phyloP scores from a whole-genome alignment of 352 stramenopile genomes.

The Phytophthora kernoviae region DNA sequence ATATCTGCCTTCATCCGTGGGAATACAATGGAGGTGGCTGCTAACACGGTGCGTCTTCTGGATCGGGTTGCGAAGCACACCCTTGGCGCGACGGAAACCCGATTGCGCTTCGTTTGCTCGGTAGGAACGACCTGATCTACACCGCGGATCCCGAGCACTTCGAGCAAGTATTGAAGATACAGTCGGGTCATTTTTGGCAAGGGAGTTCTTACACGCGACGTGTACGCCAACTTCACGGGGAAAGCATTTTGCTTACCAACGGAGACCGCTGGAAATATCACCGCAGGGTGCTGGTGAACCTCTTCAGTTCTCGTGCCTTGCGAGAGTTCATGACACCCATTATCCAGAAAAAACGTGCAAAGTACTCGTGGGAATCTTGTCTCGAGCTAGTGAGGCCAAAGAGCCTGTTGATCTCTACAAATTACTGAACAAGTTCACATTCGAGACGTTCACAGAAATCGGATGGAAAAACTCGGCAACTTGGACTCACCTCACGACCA shows the following conservation, averaged over 20 bases:
- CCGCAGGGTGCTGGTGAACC: constrained; percentile 73
- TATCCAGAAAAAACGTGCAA: constrained; percentile 22
- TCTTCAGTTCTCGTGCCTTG: constrained; percentile 64
- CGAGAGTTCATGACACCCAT: constrained; percentile 33
- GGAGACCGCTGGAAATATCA: constrained; percentile 66
- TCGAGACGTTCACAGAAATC: constrained; percentile 63
- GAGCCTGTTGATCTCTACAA: constrained; percentile 17
- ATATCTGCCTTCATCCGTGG: constrained; percentile 10
- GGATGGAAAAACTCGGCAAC: constrained; percentile 46
- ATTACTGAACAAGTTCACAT: constrained; percentile 32
- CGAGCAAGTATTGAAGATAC: constrained; percentile 47
- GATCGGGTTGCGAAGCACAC: constrained; percentile 31
- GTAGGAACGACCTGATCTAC: constrained; percentile 21
- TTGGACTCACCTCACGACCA: constrained; percentile 24
- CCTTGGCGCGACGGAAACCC: constrained; percentile 4
- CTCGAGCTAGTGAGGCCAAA: constrained; percentile 1
- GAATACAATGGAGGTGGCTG: constrained; percentile 22
- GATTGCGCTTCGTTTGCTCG: constrained; percentile 13
- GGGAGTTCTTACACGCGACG: constrained; percentile 34
- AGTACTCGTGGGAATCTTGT: constrained; percentile 10
- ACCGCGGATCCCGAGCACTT: constrained; percentile 29
- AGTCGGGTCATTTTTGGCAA: constrained; percentile 77
- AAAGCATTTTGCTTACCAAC: constrained; percentile 65
- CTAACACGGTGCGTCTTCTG: constrained; percentile 32
- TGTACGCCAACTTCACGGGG: constrained; percentile 58